Evolutionary conservation across 2,329 filamentous ascomycete species (phyloP), one percentile per base, ranked within the genome.

Genomic region (Talaromyces rugulosus): DNA sequence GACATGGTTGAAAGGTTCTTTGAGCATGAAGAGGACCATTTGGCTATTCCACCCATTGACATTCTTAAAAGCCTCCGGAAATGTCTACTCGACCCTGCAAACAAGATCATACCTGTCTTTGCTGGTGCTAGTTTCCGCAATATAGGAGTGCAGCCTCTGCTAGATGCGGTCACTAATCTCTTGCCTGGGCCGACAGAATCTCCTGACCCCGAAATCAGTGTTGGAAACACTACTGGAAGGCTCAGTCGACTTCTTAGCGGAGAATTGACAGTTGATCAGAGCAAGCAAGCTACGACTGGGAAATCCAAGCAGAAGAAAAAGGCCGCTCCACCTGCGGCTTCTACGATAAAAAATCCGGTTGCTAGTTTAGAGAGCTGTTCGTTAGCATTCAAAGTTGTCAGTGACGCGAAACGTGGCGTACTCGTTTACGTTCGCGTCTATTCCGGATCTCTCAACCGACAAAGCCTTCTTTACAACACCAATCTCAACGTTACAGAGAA

Each of bases 391-490:
- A 99, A 99, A 76, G 95, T 98, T 5, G 92, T 95, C 66, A 89
- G 94, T 66, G 94, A 98, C 70, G 81, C 90, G 8, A 89, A 89
- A 66, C 88, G 92, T 61, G 95, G 95, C 18, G 89, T 96, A 59
- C 83, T 98, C 63, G 92, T 96, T 65, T 98, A 96, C 71, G 89
- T 98, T 9, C 87, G 95, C 47, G 91, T 97, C 7, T 98, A 98
- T 75, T 90, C 92, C 30, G 95, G 95, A 9, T 84, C 86, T 1
- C 79, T 99, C 59, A 85, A 87, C 62, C 87, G 88, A 54, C 92
- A 91, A 67, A 83, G 87, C 9, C 79, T 87, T 2, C 85, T 96
- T 30, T 98, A 89, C 85, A 98, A 98, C 73, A 95, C 93, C 11
- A 92, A 91, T 66, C 83, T 96, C 2, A 84, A 89, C 62, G 78